Evolutionary conservation across 1,284 basidiomycete species (phyloP).

Genomic region (Heliocybe sulcata): DNA sequence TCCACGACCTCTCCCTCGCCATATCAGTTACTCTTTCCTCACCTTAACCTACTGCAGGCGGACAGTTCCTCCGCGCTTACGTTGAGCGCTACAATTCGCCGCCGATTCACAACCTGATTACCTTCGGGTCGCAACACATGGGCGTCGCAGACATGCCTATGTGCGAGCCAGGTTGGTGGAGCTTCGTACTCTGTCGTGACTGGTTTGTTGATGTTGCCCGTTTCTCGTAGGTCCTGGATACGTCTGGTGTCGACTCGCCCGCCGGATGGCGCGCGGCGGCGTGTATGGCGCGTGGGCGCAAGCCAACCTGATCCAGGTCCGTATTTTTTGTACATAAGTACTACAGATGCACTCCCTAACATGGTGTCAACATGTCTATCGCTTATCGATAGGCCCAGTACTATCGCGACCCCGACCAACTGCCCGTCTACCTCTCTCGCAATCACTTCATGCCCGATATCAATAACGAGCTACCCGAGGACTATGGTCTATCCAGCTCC

Average conservation of each 20-base stretch:
- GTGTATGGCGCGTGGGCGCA: conserved; percentile 86
- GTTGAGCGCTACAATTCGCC: conserved; percentile 81
- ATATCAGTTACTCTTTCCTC: conserved; percentile 3
- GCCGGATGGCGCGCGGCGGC: conserved; percentile 62
- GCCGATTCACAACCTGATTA: conserved; percentile 80
- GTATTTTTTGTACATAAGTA: background rate
- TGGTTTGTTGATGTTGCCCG: too few relatives aligned
- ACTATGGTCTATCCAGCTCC: background rate
- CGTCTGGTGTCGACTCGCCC: conserved; percentile 56
- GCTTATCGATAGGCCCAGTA: conserved; percentile 79
- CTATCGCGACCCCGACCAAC: conserved; percentile 78
- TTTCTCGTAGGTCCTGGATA: background rate
- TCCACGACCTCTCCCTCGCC: conserved; percentile 7
- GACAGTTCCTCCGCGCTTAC: conserved; percentile 89
- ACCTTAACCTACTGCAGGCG: conserved; percentile 29
- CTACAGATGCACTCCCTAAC: background rate
- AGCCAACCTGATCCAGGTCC: conserved; percentile 70
- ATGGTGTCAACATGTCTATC: too few relatives aligned
- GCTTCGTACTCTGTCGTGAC: background rate
- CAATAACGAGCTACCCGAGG: conserved; percentile 56
- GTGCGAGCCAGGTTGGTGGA: conserved; percentile 37
- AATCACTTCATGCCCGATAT: conserved; percentile 71
- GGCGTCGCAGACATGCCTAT: conserved; percentile 77
- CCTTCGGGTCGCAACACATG: conserved; percentile 83
- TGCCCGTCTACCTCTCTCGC: conserved; percentile 61